Percentiles rank a stretch among this genome's conserved stretches.
These are phyloP conservation scores for Colletotrichum falcatum DNA, from an alignment of 2,329 filamentous ascomycete species.

Conservation along the genomic window DNA sequence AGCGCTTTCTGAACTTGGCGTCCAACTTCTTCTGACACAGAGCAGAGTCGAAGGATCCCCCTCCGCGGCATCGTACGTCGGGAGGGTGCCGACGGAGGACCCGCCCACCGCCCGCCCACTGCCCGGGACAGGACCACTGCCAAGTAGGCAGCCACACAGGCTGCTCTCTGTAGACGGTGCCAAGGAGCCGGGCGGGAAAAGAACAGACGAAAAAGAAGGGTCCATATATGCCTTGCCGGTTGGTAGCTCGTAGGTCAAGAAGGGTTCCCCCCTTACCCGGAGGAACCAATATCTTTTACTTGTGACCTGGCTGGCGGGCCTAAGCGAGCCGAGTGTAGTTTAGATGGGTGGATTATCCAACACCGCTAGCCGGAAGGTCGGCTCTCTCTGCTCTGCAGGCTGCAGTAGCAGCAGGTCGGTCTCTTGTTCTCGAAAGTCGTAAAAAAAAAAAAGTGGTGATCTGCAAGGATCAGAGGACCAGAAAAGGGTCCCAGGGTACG, in stretches of 20 bases:
- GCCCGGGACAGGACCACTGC: neutral
- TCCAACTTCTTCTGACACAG: neutral
- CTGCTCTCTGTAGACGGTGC: conserved; percentile 10
- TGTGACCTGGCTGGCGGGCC: conserved; percentile 13
- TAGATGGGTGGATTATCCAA: conserved; percentile 9
- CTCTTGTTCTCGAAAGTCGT: too few relatives aligned
- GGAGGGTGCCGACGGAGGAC: conserved; percentile 8
- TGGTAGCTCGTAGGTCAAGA: neutral
- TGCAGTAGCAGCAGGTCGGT: neutral
- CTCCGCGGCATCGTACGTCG: conserved; percentile 28
- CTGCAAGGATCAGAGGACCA: conserved; percentile 34
- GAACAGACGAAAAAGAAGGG: neutral
- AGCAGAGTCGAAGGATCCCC: neutral
- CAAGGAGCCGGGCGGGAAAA: neutral
- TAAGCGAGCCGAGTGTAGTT: conserved; percentile 9
- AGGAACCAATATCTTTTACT: conserved; percentile 2
- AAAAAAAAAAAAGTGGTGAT: conserved; percentile 43
- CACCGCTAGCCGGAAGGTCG: conserved; percentile 3
- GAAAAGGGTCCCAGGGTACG: conserved; percentile 37
- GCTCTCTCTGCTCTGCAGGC: neutral
- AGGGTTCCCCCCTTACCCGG: neutral
- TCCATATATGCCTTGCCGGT: neutral
- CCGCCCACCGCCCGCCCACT: conserved; percentile 22
- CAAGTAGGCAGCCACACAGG: too few relatives aligned
- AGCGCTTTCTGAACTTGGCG: too few relatives aligned